Conservation (phyloP, 768 basidiomycete species). For the Podaxis sp. region DNA sequence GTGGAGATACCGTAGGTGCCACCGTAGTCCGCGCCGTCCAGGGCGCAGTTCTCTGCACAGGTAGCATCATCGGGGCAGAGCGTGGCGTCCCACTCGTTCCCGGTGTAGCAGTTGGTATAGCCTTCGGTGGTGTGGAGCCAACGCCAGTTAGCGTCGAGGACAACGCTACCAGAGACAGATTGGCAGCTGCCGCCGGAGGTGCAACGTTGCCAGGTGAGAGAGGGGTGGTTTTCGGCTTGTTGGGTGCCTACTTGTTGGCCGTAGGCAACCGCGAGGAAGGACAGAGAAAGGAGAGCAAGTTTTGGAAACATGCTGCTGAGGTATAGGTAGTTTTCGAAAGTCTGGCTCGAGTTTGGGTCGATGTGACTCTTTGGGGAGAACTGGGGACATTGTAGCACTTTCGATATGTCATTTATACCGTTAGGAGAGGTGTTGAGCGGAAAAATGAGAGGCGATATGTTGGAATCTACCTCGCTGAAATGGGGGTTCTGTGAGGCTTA, state of each 20-base stretch:
- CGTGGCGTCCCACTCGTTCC: constrained; percentile 26
- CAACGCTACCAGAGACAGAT: constrained; percentile 25
- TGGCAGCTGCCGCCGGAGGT: constrained; percentile 31
- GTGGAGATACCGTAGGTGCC: constrained; percentile 28
- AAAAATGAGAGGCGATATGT: not conserved
- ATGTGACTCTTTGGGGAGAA: not conserved
- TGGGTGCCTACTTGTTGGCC: constrained; percentile 43
- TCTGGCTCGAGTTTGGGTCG: too few species aligned
- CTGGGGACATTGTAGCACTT: not conserved
- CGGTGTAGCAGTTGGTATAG: constrained; percentile 31
- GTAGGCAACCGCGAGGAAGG: constrained; percentile 28
- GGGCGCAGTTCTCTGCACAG: constrained; percentile 33
- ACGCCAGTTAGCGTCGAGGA: constrained; percentile 46
- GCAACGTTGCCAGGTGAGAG: constrained; percentile 36
- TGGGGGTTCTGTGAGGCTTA: not conserved
- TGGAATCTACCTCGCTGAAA: not conserved
- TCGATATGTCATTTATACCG: not conserved
- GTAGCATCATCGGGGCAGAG: constrained; percentile 38
- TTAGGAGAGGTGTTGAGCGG: not conserved
- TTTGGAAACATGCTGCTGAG: not conserved
- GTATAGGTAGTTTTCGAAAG: too few species aligned
- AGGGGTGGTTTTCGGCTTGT: constrained; percentile 40
- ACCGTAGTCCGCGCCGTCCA: constrained; percentile 35
- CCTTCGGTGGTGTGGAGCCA: constrained; percentile 32
- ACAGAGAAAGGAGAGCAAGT: constrained; percentile 25